Evolutionary conservation across 2,329 filamentous ascomycete genomes (phyloP), one percentile per base, ranked within the genome.

Genomic region (Aspergillus sp.): DNA sequence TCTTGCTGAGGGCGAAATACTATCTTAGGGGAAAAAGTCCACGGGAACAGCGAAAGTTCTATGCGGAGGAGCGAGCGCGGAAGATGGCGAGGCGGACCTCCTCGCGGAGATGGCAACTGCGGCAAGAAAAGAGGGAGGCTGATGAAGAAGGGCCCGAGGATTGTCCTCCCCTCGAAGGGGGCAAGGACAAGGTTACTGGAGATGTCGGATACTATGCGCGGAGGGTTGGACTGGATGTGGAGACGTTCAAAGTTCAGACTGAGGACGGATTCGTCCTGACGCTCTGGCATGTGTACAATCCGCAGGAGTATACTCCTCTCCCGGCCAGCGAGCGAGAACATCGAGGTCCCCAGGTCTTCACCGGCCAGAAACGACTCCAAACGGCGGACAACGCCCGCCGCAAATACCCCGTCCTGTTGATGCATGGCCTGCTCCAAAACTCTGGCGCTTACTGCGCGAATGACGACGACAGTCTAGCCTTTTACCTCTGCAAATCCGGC

Each of bases 191-290:
- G 3, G 80, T 97, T 7, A 78, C 91, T 7, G 92, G 91, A 70
- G 91, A 97, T 69, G 86, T 93, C 22, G 84, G 85, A 3, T 95
- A 97, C 73, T 97, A 98, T 73, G 93, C 94, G 1, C 85, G 91
- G 22, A 84, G 93, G 13, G 92, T 97, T 15, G 94, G 94, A 0
- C 83, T 98, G 1, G 92, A 97, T 64, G 86, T 92, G 25, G 93
- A 97, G 72, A 85, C 85, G 9, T 91, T 92, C 70, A 83, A 91
- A 54, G 93, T 97, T 0, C 90, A 96, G 75, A 97, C 94, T 0
- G 93, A 97, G 74, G 94, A 98, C 71, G 93, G 93, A 0, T 97
- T 97, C 73, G 87, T 97, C 50, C 90, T 97, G 64, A 87, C 91
- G 23, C 82, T 97, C 1, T 96, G 91, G 89, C 94, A 97, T 74